Evolutionary conservation across 371 early-diverging fungal species (phyloP).

Genomic region (Mortierella sp.): DNA sequence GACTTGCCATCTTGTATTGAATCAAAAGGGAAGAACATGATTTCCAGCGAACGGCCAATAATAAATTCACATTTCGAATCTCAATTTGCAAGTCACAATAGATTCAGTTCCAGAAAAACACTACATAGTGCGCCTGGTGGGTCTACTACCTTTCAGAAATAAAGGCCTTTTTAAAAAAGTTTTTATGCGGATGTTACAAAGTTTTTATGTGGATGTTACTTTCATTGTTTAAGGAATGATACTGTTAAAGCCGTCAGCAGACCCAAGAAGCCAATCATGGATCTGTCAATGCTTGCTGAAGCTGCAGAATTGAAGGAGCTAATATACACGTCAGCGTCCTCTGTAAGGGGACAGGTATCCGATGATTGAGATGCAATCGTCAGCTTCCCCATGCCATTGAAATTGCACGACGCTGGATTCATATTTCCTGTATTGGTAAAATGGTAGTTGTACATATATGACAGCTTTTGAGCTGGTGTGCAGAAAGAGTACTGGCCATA

Average conservation of each 20-base stretch:
- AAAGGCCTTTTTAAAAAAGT: too few relatives aligned
- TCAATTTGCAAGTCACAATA: not conserved
- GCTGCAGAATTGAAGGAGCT: not conserved
- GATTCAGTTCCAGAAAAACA: too few relatives aligned
- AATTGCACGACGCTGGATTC: constrained; percentile 40
- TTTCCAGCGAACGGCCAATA: not conserved
- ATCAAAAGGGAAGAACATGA: constrained; percentile 47
- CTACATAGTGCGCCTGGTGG: too few relatives aligned
- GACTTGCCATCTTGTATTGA: constrained; percentile 55
- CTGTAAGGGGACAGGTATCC: not conserved
- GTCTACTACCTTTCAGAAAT: too few relatives aligned
- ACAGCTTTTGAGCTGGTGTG: constrained; percentile 61
- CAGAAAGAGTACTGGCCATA: constrained; percentile 70
- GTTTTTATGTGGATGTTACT: too few relatives aligned
- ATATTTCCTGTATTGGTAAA: constrained; percentile 38
- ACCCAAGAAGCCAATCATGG: not conserved
- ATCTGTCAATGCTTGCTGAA: not conserved
- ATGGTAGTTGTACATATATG: constrained; percentile 52
- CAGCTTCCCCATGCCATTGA: constrained; percentile 42
- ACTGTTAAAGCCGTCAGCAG: not conserved
- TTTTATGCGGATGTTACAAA: too few relatives aligned
- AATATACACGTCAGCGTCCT: not conserved
- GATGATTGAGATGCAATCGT: constrained; percentile 5
- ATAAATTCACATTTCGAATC: too few relatives aligned
- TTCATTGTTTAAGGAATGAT: too few relatives aligned